Base-by-base conservation (phyloP, 1,139 yeast species). In the Hansenula sp. region DNA sequence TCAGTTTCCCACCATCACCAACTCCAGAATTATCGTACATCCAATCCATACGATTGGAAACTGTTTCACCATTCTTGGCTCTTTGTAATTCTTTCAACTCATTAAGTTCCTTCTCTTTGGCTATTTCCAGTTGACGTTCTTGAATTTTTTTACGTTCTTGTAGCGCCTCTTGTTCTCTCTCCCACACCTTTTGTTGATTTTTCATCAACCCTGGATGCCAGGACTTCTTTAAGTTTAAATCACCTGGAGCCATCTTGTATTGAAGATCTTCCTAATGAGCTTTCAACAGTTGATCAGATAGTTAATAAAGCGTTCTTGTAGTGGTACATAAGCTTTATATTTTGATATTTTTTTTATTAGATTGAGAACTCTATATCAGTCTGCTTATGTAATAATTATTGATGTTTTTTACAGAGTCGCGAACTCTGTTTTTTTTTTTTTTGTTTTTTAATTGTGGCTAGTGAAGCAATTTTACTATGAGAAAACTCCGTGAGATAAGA, bases 161-260 rank as follows among this genome's bases (percentile, higher is more conserved):
- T 10, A 89, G 68, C 19, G 87, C 82, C 42, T 83, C 84, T 58
- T 89, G 91, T 59, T 93, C 98, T 46, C 72, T 75, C 54, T 81
- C 74, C 95, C 96, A 86, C 30, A 91, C 93, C 59, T 83, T 85
- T 54, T 82, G 84, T 65, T 85, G 91, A 70, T 93, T 93, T 65
- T 86, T 86, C 56, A 86, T 71, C 41, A 88, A 71, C 36, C 87
- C 91, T 4, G 98, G 97, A 62, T 91, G 90, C 98, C 98, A 93
- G 47, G 98, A 91, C 63, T 93, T 93, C 66, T 91, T 85, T 47
- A 90, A 66, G 61, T 91, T 91, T 51, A 91, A 71, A 64, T 91
- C 96, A 8, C 94, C 90, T 2, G 94, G 88, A 55, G 71, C 72
- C 76, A 74, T 74, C 8, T 36, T 51, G 32, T 15, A 17, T 18